These are phyloP conservation scores for Diplodia intermedia DNA, from an alignment of 2,329 filamentous ascomycete genomes.

Conservation along the genomic window DNA sequence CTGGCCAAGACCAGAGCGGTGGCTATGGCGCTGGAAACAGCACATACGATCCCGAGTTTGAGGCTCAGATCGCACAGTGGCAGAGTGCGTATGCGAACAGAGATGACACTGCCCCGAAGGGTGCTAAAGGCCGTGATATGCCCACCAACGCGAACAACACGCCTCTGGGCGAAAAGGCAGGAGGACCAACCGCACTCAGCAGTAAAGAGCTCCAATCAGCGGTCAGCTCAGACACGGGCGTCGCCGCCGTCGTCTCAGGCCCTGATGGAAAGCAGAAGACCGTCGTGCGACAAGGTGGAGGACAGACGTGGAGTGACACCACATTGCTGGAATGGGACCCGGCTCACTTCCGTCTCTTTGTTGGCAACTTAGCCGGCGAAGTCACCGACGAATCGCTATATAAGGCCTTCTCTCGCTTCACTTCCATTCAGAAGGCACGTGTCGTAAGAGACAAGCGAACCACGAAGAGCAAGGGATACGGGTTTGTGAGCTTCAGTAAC, in stretches of 20 bases:
- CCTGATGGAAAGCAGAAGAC: slow-evolving; percentile 74
- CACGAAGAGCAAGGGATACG: slow-evolving; percentile 94
- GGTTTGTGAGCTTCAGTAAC: slow-evolving; percentile 94
- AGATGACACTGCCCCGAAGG: slow-evolving; percentile 58
- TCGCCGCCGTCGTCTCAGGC: slow-evolving; percentile 51
- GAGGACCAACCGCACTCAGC: slow-evolving; percentile 46
- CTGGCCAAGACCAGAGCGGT: slow-evolving; percentile 53
- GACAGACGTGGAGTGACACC: slow-evolving; percentile 90
- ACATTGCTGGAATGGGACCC: slow-evolving; percentile 95
- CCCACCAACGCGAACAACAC: slow-evolving; percentile 55
- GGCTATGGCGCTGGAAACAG: slow-evolving; percentile 47
- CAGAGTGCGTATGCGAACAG: slow-evolving; percentile 83
- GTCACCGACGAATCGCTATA: slow-evolving; percentile 94
- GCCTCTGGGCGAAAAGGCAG: slow-evolving; percentile 47
- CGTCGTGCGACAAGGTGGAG: slow-evolving; percentile 85
- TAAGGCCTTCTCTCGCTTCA: slow-evolving; percentile 90
- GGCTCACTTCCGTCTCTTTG: slow-evolving; percentile 90
- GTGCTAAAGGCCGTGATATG: slow-evolving; percentile 47
- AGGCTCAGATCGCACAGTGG: slow-evolving; percentile 93
- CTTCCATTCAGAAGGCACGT: slow-evolving; percentile 87
- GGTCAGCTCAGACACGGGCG: slow-evolving; percentile 53
- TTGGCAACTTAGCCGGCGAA: slow-evolving; percentile 95
- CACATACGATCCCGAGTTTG: slow-evolving; percentile 75
- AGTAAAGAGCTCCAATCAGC: slow-evolving; percentile 48
- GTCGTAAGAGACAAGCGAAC: slow-evolving; percentile 96